Evolutionary conservation across 495 filamentous ascomycete species (phyloP).

Genomic region (Aspergillus sclerotiicarbonarius): DNA sequence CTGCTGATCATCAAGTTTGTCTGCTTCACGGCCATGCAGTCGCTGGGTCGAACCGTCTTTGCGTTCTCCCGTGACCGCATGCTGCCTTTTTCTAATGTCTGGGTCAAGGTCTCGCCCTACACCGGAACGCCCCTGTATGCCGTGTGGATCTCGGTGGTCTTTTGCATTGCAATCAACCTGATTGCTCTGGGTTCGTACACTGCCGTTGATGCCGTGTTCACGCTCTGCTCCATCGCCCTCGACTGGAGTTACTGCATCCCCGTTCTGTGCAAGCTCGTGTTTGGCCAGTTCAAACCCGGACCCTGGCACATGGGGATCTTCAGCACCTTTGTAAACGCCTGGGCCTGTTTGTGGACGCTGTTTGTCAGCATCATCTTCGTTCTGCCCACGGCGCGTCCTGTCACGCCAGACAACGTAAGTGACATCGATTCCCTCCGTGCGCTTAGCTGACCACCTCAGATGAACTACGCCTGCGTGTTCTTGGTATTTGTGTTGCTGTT

Average conservation of each 20-base stretch:
- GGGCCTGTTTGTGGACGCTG: conserved; percentile 57
- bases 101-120: conserved; percentile 51
- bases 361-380: conserved; percentile 63
- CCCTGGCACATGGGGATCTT: conserved; percentile 59
- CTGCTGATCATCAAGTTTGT: conserved; percentile 54
- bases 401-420: conserved; percentile 42
- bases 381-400: conserved; percentile 55
- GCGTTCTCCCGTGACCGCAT: conserved; percentile 61
- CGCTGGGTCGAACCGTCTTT: conserved; percentile 60
- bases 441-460: conserved; percentile 21
- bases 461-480: conserved; percentile 48
- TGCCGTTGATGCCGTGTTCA: conserved; percentile 62
- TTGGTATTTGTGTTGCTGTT: conserved; percentile 46
- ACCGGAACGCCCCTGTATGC: conserved; percentile 60
- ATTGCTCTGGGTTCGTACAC: conserved; percentile 61
- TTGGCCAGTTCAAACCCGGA: conserved; percentile 54
- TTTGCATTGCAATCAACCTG: conserved; percentile 59
- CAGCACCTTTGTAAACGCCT: conserved; percentile 45
- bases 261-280: conserved; percentile 59
- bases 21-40: conserved; percentile 60
- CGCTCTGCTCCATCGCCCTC: conserved; percentile 60
- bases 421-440: neutral
- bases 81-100: conserved; percentile 53
- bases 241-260: conserved; percentile 64
- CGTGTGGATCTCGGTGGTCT: conserved; percentile 57